These are phyloP conservation scores for Fusarium sp. DNA, from an alignment of 2,329 filamentous ascomycete species.

Conservation along the genomic window DNA sequence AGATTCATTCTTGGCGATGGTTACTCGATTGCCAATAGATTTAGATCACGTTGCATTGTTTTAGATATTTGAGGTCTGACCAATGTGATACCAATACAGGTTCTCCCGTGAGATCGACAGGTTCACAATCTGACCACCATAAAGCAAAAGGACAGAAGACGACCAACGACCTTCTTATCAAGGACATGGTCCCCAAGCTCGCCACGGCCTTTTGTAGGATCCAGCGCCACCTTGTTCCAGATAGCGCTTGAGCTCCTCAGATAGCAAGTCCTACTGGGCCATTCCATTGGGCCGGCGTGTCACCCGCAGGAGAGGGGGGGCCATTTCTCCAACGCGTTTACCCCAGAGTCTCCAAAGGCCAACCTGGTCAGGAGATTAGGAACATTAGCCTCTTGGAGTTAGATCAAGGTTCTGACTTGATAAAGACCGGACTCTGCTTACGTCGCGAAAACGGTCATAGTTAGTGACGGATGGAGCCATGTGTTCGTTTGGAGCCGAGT, in stretches of 20 bases:
- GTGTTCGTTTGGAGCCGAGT: background rate
- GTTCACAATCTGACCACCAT: slow-evolving; percentile 28
- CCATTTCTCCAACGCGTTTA: slow-evolving; percentile 5
- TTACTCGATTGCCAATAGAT: background rate
- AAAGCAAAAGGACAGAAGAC: background rate
- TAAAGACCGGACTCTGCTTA: background rate
- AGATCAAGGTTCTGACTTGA: background rate
- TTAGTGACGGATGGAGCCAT: background rate
- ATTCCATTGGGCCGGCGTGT: background rate
- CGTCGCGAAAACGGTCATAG: background rate
- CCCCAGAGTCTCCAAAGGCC: slow-evolving; percentile 21
- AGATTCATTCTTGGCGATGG: background rate
- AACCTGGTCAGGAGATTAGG: slow-evolving; percentile 1
- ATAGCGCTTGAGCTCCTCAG: no score
- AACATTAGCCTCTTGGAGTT: background rate
- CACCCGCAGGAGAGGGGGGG: background rate
- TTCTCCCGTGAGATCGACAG: background rate
- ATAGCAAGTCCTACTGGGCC: background rate
- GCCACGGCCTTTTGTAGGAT: slow-evolving; percentile 26
- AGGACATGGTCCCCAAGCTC: slow-evolving; percentile 1
- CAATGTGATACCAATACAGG: background rate
- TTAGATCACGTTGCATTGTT: background rate
- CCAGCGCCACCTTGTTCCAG: slow-evolving; percentile 21
- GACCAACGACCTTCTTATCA: slow-evolving; percentile 32
- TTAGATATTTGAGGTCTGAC: background rate